These are phyloP conservation scores for Agrocybe chaxingu DNA, from an alignment of 768 basidiomycete species.

Conservation along the genomic window DNA sequence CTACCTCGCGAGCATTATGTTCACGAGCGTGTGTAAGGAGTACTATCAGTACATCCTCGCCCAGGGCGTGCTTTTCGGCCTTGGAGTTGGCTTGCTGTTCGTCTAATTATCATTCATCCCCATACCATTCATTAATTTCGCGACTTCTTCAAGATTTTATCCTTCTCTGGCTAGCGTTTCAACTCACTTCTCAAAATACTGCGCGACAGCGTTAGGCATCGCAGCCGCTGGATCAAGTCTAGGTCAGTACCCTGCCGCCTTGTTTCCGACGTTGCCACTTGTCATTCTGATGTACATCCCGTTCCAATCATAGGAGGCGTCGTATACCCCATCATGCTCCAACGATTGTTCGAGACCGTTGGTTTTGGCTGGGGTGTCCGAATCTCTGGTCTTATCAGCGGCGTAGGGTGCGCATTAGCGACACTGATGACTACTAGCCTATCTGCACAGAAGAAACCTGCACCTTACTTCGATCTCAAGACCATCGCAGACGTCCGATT, in stretches of 20 bases:
- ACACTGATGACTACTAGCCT: constrained; percentile 42
- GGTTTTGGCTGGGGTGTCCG: constrained; percentile 67
- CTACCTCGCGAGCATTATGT: constrained; percentile 49
- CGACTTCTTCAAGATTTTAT: constrained; percentile 51
- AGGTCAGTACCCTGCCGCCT: constrained; percentile 33
- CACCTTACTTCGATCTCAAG: constrained; percentile 26
- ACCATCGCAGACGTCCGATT: constrained; percentile 50
- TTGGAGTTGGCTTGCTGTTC: constrained; percentile 63
- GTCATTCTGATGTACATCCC: not conserved
- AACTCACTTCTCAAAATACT: constrained; percentile 60
- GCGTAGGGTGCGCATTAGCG: constrained; percentile 43
- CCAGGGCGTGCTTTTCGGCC: constrained; percentile 64
- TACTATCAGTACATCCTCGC: constrained; percentile 62
- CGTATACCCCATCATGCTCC: constrained; percentile 64
- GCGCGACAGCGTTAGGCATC: constrained; percentile 71
- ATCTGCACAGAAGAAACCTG: constrained; percentile 24
- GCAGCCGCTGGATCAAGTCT: constrained; percentile 67
- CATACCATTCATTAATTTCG: constrained; percentile 5
- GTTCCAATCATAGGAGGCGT: constrained; percentile 51
- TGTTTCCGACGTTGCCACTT: not conserved
- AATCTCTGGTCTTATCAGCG: constrained; percentile 49
- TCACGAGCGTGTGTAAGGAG: constrained; percentile 54
- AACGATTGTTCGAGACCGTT: constrained; percentile 47
- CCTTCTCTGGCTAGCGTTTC: constrained; percentile 65
- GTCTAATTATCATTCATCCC: constrained; percentile 22